phyloP scores from a whole-genome alignment of 495 filamentous ascomycete genomes.

The Cladorrhinum samala region DNA sequence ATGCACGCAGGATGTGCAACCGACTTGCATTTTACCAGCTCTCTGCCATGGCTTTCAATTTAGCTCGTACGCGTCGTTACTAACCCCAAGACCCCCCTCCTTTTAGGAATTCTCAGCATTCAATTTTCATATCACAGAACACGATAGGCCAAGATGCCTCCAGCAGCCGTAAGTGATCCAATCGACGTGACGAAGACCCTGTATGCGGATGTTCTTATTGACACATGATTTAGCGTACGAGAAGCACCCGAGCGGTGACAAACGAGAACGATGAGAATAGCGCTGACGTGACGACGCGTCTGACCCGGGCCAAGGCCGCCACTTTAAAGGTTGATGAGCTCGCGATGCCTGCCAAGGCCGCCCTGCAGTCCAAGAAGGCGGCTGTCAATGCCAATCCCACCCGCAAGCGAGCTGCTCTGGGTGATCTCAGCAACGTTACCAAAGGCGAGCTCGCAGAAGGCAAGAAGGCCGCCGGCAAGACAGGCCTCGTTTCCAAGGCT shows the following conservation, averaged over 20 bases:
- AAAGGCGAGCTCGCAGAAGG: constrained; percentile 64
- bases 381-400: constrained; percentile 42
- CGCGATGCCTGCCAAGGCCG: constrained; percentile 54
- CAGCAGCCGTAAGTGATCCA: constrained; percentile 46
- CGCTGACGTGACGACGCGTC: constrained; percentile 55
- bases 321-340: constrained; percentile 55
- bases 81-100: neutral
- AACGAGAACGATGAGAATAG: constrained; percentile 95
- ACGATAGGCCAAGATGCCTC: constrained; percentile 35
- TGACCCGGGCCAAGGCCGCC: constrained; percentile 90
- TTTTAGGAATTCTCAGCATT: constrained; percentile 11
- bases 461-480: constrained; percentile 65
- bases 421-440: constrained; percentile 91
- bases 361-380: constrained; percentile 66
- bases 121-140: constrained; percentile 8
- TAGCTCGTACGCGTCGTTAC: constrained; percentile 6
- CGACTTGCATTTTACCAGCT: neutral
- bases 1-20: neutral
- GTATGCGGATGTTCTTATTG: neutral
- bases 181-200: too few species aligned
- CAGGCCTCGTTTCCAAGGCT: constrained; percentile 69
- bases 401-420: constrained; percentile 70
- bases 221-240: constrained; percentile 14
- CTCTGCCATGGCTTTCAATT: neutral
- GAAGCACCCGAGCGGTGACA: constrained; percentile 52